Evolutionary conservation across 2,329 filamentous ascomycete species (phyloP), one percentile per base, ranked within the genome.

Genomic region (Canariomyces notabilis): DNA sequence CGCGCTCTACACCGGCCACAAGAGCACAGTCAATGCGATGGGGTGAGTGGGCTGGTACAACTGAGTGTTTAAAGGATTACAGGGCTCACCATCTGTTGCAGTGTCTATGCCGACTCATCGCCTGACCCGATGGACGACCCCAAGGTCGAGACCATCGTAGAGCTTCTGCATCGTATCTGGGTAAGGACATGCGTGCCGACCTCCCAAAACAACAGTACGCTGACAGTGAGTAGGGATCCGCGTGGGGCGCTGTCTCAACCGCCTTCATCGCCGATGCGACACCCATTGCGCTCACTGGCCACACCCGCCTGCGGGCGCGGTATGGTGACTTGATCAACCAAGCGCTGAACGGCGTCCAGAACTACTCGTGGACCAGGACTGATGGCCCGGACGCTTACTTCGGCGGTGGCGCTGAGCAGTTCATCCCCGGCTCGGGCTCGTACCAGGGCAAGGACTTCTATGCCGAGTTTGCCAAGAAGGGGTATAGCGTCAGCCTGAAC

Each of bases 221-320:
- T 45, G 14, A 43, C 38, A 44, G 35, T 49, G 22, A 45, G 5
- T 18, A 73, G 64, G 72, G 70, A 47, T 82, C 72, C 42, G 73
- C 72, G 21, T 79, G 76, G 76, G 79, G 79, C 45, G 77, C 79
- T 36, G 87, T 93, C 34, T 85, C 83, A 3, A 94, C 88, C n/a
- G 87, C 88, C 4, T 85, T 81, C 66, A 74, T 89, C 43, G 82
- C 87, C 3, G 88, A 94, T 68, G 88, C 88, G 9, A 94, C 88
- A 0, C 88, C 88, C 22, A 88, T 82, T 51, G 88, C 82, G 12
- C 68, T 89, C 48, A 80, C 77, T 11, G 79, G 82, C 18, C 88
- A 93, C 69, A 88, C 85, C 35, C 77, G 85, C 50, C 74, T 79
- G 41, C 83, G 88, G 52, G 71, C 74, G 48, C 68, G 82, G 56